phyloP scores from a whole-genome alignment of 305 asterid genomes.

The Nicotiana rustica region DNA sequence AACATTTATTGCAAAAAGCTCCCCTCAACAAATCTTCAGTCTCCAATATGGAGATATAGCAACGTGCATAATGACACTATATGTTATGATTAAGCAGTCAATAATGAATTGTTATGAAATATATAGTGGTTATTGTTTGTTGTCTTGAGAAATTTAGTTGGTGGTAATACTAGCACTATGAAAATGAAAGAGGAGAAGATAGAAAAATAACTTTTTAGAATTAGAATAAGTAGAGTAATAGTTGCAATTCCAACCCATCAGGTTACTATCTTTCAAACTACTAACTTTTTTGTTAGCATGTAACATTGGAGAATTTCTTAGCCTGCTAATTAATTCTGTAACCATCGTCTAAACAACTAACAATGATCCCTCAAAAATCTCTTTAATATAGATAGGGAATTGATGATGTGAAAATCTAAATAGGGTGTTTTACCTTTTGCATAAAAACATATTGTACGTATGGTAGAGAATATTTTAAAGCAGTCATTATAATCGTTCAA shows the following conservation, averaged over 20 bases:
- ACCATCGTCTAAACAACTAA: neutral
- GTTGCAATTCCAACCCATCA: neutral
- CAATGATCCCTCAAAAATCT: neutral
- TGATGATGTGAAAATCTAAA: neutral
- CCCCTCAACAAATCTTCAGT: neutral
- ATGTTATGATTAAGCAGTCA: neutral
- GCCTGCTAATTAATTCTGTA: neutral
- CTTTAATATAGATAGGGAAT: neutral
- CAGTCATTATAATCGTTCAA: neutral
- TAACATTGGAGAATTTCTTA: neutral
- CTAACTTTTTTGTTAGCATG: neutral
- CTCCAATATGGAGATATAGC: neutral
- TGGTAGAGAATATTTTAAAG: neutral
- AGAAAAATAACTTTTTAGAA: too few species aligned
- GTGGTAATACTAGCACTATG: neutral
- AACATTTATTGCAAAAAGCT: slow-evolving; percentile 50
- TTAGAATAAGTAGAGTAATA: neutral
- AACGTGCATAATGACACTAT: neutral
- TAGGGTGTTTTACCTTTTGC: neutral
- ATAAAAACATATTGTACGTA: neutral
- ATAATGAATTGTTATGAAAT: neutral
- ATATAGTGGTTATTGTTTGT: neutral
- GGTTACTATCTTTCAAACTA: too few species aligned
- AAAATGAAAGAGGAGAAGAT: neutral
- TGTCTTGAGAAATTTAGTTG: neutral